Conservation (phyloP, 1,284 basidiomycete genomes). For the Trametes pubescens region DNA sequence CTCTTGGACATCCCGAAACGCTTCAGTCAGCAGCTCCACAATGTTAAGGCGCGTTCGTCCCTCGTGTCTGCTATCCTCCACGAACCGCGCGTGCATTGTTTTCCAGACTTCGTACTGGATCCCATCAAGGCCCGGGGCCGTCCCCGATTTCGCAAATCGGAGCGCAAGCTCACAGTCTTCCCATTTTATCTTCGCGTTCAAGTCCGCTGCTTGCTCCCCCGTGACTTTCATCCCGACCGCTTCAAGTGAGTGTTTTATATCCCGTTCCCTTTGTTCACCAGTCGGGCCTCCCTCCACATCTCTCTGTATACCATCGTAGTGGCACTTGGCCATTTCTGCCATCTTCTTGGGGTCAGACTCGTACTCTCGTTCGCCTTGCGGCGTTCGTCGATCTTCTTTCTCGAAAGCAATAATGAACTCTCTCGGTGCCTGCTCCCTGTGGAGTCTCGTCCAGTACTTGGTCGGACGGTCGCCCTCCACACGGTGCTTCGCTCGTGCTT, state of each 20-base stretch:
- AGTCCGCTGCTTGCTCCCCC: not conserved
- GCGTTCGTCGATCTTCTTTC: too few relatives aligned
- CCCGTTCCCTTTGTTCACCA: not conserved
- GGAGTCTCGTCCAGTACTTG: slow-evolving; percentile 43
- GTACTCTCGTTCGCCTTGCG: not conserved
- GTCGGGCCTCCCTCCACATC: not conserved
- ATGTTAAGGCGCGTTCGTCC: slow-evolving; percentile 17
- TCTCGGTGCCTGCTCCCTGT: slow-evolving; percentile 13
- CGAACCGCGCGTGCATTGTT: slow-evolving; percentile 8
- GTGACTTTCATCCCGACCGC: not conserved
- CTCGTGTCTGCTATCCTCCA: not conserved
- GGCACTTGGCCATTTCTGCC: slow-evolving; percentile 6
- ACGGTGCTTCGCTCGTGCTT: slow-evolving; percentile 6
- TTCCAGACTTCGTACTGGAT: slow-evolving; percentile 35
- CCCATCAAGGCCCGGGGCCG: slow-evolving; percentile 30
- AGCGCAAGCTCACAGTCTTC: slow-evolving; percentile 3
- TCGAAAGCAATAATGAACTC: slow-evolving; percentile 8
- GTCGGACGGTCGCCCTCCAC: slow-evolving; percentile 43
- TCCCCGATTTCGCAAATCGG: slow-evolving; percentile 7
- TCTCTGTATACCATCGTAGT: not conserved
- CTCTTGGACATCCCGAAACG: slow-evolving; percentile 6
- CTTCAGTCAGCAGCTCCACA: slow-evolving; percentile 13
- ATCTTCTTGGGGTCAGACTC: slow-evolving; percentile 4
- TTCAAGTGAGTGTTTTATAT: not conserved
- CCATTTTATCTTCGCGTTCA: not conserved